Percentiles rank a stretch among this genome's conserved stretches.
Conservation (phyloP, 495 filamentous ascomycete genomes). For the Aspergillus sparsus region DNA sequence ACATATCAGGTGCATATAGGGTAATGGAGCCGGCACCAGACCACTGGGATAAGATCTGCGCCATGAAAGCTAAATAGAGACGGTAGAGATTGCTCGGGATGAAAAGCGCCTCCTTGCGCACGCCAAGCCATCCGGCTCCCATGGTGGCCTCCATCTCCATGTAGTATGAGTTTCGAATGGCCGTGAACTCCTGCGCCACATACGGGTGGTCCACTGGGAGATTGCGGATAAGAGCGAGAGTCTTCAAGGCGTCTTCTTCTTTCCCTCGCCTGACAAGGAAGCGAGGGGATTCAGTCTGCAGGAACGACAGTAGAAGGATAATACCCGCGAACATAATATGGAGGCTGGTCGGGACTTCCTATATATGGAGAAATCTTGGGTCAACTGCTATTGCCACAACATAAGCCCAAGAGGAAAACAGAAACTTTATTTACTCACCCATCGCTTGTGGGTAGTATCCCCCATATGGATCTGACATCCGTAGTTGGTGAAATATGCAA, state of each 20-base stretch:
- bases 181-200: slow-evolving; percentile 59
- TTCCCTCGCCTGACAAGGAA: slow-evolving; percentile 59
- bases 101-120: slow-evolving; percentile 61
- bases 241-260: slow-evolving; percentile 53
- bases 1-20: slow-evolving; percentile 66
- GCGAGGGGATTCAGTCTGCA: slow-evolving; percentile 66
- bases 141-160: slow-evolving; percentile 66
- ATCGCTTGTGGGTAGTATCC: slow-evolving; percentile 57
- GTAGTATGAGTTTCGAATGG: slow-evolving; percentile 65
- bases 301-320: slow-evolving; percentile 63
- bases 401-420: slow-evolving; percentile 4
- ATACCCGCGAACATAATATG: slow-evolving; percentile 74
- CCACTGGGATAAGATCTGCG: slow-evolving; percentile 67
- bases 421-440: slow-evolving; percentile 39
- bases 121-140: slow-evolving; percentile 54
- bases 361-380: slow-evolving; percentile 29
- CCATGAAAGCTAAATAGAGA: slow-evolving; percentile 57
- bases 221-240: slow-evolving; percentile 41
- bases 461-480: slow-evolving; percentile 59
- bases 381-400: neutral
- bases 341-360: slow-evolving; percentile 65
- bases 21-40: slow-evolving; percentile 70
- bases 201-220: slow-evolving; percentile 48
- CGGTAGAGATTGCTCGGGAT: slow-evolving; percentile 64
- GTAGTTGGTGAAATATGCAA: slow-evolving; percentile 55